phyloP scores from a whole-genome alignment of 148 eudicot species.

The Rhododendron simsii region DNA sequence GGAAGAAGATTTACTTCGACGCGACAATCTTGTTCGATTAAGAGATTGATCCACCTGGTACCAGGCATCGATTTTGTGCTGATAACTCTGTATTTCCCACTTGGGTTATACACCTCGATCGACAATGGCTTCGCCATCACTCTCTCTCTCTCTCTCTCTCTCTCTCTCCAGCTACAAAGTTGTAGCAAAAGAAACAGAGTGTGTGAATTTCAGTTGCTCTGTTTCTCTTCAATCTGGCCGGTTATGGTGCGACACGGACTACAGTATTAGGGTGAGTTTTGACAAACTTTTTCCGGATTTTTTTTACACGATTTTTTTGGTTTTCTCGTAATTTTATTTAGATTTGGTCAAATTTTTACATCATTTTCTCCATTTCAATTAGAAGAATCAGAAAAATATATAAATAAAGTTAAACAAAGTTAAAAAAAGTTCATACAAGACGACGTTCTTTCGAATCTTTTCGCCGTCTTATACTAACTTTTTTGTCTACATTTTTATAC shows the following conservation, averaged over 20 bases:
- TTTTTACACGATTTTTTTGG: no score
- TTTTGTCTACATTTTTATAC: no score
- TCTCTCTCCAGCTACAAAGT: not conserved
- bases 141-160: not conserved
- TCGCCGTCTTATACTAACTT: no score
- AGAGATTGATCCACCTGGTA: constrained; percentile 89
- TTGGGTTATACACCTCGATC: constrained; percentile 88
- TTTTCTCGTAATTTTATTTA: no score
- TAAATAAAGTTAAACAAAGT: no score
- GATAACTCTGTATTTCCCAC: constrained; percentile 87
- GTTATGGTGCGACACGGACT: not conserved
- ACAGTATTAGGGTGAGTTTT: no score
- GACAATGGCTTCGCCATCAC: constrained; percentile 79
- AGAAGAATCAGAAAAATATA: no score
- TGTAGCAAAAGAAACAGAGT: not conserved
- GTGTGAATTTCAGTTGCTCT: not conserved
- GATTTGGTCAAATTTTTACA: no score
- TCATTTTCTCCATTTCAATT: no score
- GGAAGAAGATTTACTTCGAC: constrained; percentile 52
- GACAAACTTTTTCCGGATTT: no score
- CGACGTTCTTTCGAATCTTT: no score
- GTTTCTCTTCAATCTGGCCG: not conserved
- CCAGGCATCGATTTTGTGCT: constrained; percentile 99
- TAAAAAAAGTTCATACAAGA: no score
- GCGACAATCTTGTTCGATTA: constrained; percentile 82